Percentiles rank a stretch among this genome's conserved stretches.
These are phyloP conservation scores for Hyparrhenia diplandra DNA, from an alignment of 176 grass and related monocot genomes.

Conservation along the genomic window DNA sequence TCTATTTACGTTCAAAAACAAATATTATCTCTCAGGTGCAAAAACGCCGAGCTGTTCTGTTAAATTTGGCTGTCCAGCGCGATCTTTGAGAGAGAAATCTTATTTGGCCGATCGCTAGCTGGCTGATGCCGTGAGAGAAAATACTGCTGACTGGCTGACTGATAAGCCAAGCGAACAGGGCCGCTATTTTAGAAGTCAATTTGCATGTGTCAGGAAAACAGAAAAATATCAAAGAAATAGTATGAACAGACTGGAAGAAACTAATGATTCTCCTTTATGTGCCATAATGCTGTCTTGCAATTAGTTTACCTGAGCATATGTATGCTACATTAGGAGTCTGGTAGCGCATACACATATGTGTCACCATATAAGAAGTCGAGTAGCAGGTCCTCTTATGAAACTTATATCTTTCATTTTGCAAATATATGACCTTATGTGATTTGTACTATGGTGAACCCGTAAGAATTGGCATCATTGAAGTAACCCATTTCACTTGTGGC, in stretches of 20 bases:
- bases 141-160: too few relatives aligned
- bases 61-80: too few relatives aligned
- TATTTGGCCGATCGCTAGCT: too few relatives aligned
- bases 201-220: slow-evolving; percentile 4
- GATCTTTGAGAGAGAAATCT: too few relatives aligned
- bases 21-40: too few relatives aligned
- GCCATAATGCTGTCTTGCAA: not conserved
- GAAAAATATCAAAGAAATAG: not conserved
- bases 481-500: slow-evolving; percentile 34
- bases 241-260: slow-evolving; percentile 8
- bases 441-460: slow-evolving; percentile 24
- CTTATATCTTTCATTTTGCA: not conserved
- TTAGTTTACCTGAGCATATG: not conserved
- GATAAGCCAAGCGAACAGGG: too few relatives aligned
- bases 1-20: not conserved
- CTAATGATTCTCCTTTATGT: slow-evolving; percentile 2
- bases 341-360: not conserved
- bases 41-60: too few relatives aligned
- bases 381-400: slow-evolving; percentile 1
- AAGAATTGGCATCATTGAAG: slow-evolving; percentile 19
- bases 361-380: not conserved
- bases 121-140: too few relatives aligned
- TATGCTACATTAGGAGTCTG: not conserved
- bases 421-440: slow-evolving; percentile 2
- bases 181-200: not conserved